Evolutionary conservation across 2,329 filamentous ascomycete genomes (phyloP), one percentile per base, ranked within the genome.

Genomic region (Arthrocladium fulminans): DNA sequence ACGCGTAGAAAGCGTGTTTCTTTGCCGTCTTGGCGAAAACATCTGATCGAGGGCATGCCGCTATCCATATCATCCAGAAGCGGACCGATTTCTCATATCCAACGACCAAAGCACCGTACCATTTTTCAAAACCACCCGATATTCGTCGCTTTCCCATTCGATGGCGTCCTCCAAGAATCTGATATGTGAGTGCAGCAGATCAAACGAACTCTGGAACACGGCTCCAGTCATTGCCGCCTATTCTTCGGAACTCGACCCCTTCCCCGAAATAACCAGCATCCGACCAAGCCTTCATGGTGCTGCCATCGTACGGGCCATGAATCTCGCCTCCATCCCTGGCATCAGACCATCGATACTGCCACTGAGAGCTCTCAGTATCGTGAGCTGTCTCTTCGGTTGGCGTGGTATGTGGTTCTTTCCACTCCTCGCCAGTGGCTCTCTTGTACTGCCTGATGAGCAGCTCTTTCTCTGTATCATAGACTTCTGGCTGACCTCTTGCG

Each of bases 321-420:
- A 78, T 77, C 41, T 79, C 76, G 9, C 79, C 86, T 23, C 80
- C 84, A 61, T 95, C 90, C 34, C 88, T 76, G 15, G 86, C 87
- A 63, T 95, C 88, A 32, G 81, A 83, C 92, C 92, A 98, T 50
- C 87, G 78, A 64, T 88, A 98, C 66, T 97, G 86, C 89, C 90
- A 98, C 73, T 79, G 77, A 20, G 54, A 49, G 30, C 47, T 58
- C 27, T 60, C 60, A 20, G 65, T 61, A 40, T 61, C 58, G 39
- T 63, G 60, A 34, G 59, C 61, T 34, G 61, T 53, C 8, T 58
- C 50, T 32, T 54, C 40, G 23, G 51, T 30, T 5, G 47, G 43
- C n/a, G 41, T 51, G 39, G 55, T 47, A 4, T 67, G 60, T 4
- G 72, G 70, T 35, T 80, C 78, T 45, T 76, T 70, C 92, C 92